A percentile compares a stretch with the other conserved stretches of the same genome.
phyloP scores from a whole-genome alignment of 1,139 yeast species.

The Lodderomyces theae region DNA sequence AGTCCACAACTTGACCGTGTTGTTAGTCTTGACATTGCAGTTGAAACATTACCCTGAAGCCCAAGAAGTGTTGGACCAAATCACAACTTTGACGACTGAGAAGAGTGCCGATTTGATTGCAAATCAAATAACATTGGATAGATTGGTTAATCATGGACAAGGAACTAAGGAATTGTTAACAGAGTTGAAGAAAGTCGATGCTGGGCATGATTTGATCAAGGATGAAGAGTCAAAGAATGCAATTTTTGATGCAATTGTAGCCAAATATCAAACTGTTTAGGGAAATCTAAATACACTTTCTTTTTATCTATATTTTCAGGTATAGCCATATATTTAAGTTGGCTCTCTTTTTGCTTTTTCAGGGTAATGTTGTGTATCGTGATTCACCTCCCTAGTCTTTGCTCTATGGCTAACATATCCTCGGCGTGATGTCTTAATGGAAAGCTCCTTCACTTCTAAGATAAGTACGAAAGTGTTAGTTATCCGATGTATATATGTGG shows the following conservation, averaged over 20 bases:
- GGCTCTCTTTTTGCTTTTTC: no score
- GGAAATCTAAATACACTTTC: no score
- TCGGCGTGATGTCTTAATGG: no score
- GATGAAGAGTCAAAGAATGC: constrained; percentile 53
- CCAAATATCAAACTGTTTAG: constrained; percentile 37
- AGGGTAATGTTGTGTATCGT: no score
- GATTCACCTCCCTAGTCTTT: no score
- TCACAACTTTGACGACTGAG: constrained; percentile 11
- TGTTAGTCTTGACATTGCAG: constrained; percentile 44
- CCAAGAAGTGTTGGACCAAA: constrained; percentile 47
- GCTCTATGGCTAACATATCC: no score
- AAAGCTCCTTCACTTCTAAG: no score
- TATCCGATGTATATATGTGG: no score
- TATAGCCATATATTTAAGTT: no score
- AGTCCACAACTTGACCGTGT: constrained; percentile 33
- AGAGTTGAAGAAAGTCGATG: constrained; percentile 40
- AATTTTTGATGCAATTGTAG: constrained; percentile 56
- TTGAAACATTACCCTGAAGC: constrained; percentile 48
- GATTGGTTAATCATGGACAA: constrained; percentile 46
- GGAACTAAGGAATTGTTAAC: constrained; percentile 38
- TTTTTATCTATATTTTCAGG: no score
- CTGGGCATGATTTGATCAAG: constrained; percentile 49
- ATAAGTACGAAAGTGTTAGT: no score
- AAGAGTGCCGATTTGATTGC: constrained; percentile 46
- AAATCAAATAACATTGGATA: constrained; percentile 54